Base-by-base conservation (phyloP, 1,139 yeast genomes). In the Meyerozyma sp. region DNA sequence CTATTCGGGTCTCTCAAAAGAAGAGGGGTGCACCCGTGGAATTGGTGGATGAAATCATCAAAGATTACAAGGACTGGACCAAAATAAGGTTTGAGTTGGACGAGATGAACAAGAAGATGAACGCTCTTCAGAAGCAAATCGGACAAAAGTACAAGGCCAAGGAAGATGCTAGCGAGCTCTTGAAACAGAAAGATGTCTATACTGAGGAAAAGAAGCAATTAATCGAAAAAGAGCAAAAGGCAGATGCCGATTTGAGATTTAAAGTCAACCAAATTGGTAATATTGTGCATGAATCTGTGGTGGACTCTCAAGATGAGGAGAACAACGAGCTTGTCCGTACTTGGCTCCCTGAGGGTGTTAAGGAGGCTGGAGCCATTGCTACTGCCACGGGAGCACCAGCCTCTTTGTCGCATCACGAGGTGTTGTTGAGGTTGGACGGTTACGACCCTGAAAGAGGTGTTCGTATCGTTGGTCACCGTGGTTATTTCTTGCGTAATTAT, bases 361-460 rank as follows among this genome's bases (percentile, higher is more conserved):
- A 71, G 44, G 78, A 75, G 50, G 73, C 79, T 50, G 82, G 79
- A 46, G 73, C 77, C 54, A 62, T 78, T 51, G 94, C 93, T 39
- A 73, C 90, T 53, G 87, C 80, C 43, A 83, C 93, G 41, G 84
- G 86, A 48, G 74, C 77, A 42, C 82, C 83, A 54, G 97, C 96
- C 47, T 71, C 73, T 39, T 79, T 91, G 64, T 91, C 98, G 29
- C 98, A 93, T 65, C 98, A 93, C 64, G 98, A 93, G 73, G 85
- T 94, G 44, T 77, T 94, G 56, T 78, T 94, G 56, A 83, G 98
- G 71, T 76, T 93, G 55, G 97, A 93, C 61, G 99, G 99, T 52
- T 93, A 89, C 66, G 99, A 93, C 65, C 98, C 96, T 53, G 98
- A 93, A 70, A 86, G 99, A 73, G 99, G 99, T 65, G 96, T 89